Evolutionary conservation across 371 early-diverging fungal genomes (phyloP).

Genomic region (Apophysomyces elegans): DNA sequence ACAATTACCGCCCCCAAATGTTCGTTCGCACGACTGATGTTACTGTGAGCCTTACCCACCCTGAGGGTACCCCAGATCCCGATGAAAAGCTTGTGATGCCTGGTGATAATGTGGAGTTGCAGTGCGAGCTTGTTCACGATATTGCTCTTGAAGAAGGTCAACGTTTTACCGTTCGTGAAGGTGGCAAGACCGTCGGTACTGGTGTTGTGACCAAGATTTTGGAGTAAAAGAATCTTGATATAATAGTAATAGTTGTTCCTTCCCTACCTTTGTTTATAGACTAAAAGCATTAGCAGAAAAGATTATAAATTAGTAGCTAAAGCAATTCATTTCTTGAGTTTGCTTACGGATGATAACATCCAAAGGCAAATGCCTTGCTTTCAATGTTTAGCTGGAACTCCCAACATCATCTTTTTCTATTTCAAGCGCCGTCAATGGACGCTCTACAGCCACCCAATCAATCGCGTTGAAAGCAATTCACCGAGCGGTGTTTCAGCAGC

Average conservation of each 20-base stretch:
- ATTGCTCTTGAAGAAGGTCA: slow-evolving; percentile 93
- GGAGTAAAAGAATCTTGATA: slow-evolving; percentile 29
- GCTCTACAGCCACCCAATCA: too few relatives aligned
- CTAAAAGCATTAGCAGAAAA: neutral
- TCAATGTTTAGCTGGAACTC: too few relatives aligned
- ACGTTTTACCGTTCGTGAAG: slow-evolving; percentile 98
- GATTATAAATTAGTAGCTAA: too few relatives aligned
- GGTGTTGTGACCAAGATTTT: slow-evolving; percentile 65
- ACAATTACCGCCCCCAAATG: slow-evolving; percentile 97
- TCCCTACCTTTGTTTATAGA: neutral
- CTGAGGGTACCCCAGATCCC: slow-evolving; percentile 79
- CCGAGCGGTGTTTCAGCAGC: too few relatives aligned
- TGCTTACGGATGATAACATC: too few relatives aligned
- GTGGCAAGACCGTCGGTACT: slow-evolving; percentile 97
- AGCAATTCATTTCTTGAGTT: too few relatives aligned
- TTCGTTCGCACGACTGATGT: slow-evolving; percentile 95
- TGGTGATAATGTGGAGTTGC: slow-evolving; percentile 93
- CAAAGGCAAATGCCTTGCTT: too few relatives aligned
- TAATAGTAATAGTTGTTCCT: neutral
- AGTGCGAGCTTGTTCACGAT: slow-evolving; percentile 78
- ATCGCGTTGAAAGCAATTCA: too few relatives aligned
- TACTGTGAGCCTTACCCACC: slow-evolving; percentile 87
- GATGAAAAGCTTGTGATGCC: slow-evolving; percentile 97
- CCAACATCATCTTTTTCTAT: too few relatives aligned
- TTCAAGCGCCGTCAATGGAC: too few relatives aligned